Evolutionary conservation across 805 yeast genomes (phyloP).

Genomic region (Yarrowia sp.): DNA sequence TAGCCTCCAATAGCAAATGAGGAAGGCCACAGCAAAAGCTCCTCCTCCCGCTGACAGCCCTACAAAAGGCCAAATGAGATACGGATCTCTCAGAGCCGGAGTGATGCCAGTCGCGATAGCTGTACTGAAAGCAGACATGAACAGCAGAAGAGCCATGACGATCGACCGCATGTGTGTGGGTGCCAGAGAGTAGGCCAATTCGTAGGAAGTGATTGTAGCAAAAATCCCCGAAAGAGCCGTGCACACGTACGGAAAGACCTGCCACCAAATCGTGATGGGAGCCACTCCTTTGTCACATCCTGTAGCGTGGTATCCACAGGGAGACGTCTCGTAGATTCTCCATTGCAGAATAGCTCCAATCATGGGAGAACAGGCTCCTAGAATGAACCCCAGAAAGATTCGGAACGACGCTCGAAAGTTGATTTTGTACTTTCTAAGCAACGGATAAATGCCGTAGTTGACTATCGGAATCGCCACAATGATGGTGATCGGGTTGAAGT

Average conservation of each 20-base stretch:
- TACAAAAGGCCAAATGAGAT: not conserved
- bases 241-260: not conserved
- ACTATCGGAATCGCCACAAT: not conserved
- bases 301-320: not conserved
- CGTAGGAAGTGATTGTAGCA: not conserved
- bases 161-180: not conserved
- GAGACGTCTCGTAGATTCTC: not conserved
- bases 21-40: not conserved
- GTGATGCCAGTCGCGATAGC: not conserved
- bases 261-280: conserved; percentile 6
- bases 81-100: not conserved
- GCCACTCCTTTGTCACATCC: not conserved
- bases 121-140: not conserved
- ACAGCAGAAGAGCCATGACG: not conserved
- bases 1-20: not conserved
- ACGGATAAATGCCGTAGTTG: not conserved
- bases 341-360: conserved; percentile 1
- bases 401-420: not conserved
- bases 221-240: not conserved
- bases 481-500: conserved; percentile 5
- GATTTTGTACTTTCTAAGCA: not conserved
- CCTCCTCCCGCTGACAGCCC: not conserved
- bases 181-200: conserved; percentile 1
- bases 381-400: not conserved
- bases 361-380: not conserved